Evolutionary conservation across 306 rosid genomes (phyloP).

Genomic region (Heteromeles arbutifolia): DNA sequence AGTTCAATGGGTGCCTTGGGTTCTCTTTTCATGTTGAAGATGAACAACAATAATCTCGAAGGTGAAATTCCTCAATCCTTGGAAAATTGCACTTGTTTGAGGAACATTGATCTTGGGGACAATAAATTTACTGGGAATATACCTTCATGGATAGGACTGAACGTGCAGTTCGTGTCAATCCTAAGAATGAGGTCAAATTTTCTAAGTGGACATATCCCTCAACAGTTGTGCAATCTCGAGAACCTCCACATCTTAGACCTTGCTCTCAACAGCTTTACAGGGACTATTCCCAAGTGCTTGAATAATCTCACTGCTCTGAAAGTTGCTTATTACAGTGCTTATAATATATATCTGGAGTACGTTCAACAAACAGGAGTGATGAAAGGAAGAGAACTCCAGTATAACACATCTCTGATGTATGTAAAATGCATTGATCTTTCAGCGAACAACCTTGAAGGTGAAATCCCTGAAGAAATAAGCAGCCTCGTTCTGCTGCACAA

Average conservation of each 20-base stretch:
- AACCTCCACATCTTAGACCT: not conserved
- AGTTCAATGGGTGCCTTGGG: not conserved
- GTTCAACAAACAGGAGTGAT: not conserved
- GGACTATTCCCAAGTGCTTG: slow-evolving; percentile 4
- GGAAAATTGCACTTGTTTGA: not conserved
- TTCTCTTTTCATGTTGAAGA: not conserved
- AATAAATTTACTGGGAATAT: not conserved
- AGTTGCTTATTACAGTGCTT: not conserved
- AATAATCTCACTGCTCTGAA: not conserved
- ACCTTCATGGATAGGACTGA: not conserved
- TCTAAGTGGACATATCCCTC: not conserved
- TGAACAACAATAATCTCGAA: not conserved
- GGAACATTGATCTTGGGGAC: not conserved
- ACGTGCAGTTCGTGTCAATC: not conserved
- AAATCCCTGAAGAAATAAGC: no score
- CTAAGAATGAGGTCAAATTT: not conserved
- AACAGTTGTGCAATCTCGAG: not conserved
- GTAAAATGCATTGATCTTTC: not conserved
- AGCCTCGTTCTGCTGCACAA: no score
- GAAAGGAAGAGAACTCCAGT: not conserved
- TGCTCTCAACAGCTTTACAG: not conserved
- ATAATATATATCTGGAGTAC: no score
- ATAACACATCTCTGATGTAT: not conserved
- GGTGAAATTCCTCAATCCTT: not conserved
- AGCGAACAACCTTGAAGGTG: not conserved